Percentiles rank a stretch among this genome's conserved stretches.
These are phyloP conservation scores for Gossypium stocksii DNA, from an alignment of 345 rosid species.

Conservation along the genomic window DNA sequence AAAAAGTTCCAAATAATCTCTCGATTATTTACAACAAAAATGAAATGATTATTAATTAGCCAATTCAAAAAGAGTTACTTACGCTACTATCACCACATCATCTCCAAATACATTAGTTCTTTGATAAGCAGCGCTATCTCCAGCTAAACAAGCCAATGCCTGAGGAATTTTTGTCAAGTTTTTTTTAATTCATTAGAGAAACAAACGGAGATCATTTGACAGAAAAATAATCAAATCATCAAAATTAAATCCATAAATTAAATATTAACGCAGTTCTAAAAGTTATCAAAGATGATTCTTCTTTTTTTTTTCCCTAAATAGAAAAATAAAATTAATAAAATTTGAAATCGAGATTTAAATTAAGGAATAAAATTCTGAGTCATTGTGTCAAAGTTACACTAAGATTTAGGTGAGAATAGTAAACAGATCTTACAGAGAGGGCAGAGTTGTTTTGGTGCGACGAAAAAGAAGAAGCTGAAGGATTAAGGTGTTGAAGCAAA, in stretches of 20 bases:
- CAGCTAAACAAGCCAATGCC: conserved; percentile 80
- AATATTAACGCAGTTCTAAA: neutral
- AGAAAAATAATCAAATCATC: neutral
- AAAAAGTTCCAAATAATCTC: neutral
- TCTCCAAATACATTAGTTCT: conserved; percentile 72
- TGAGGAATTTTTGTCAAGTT: conserved; percentile 16
- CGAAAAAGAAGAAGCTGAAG: conserved; percentile 50
- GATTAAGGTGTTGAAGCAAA: conserved; percentile 83
- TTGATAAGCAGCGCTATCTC: conserved; percentile 89
- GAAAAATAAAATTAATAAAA: neutral
- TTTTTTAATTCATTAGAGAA: neutral
- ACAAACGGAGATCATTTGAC: neutral
- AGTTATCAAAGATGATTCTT: neutral
- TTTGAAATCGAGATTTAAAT: neutral
- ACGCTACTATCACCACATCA: conserved; percentile 91
- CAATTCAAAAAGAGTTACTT: conserved; percentile 22
- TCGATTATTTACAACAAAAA: neutral
- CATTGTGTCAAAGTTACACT: too few relatives aligned
- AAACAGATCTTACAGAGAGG: conserved; percentile 53
- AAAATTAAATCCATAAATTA: neutral
- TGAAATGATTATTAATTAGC: neutral
- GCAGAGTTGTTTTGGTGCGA: conserved; percentile 50
- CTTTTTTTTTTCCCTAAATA: neutral
- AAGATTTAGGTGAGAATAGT: neutral
- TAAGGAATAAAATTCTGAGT: too few relatives aligned